Conservation (phyloP, 768 basidiomycete genomes). For the Tulasnella sp. region DNA sequence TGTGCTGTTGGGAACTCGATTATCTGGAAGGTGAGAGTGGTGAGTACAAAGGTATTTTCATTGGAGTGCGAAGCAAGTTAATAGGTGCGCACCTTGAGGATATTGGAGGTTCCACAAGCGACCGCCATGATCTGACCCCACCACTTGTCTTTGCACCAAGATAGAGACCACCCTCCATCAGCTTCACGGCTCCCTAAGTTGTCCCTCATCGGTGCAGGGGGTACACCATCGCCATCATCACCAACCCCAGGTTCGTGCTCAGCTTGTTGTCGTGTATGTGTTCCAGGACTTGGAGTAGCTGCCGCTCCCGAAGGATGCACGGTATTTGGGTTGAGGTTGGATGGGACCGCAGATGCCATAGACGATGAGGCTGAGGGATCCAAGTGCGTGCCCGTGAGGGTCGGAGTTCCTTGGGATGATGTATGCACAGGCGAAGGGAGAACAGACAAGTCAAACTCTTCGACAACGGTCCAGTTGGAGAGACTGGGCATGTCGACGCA, state of each 20-base stretch:
- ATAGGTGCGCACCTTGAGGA: constrained; percentile 53
- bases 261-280: not conserved
- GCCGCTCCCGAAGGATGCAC: no score
- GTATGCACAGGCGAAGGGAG: constrained; percentile 36
- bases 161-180: constrained; percentile 85
- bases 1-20: constrained; percentile 62
- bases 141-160: constrained; percentile 93
- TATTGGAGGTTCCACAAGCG: constrained; percentile 56
- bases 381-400: constrained; percentile 24
- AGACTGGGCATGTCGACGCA: constrained; percentile 53
- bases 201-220: constrained; percentile 25
- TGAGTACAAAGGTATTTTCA: not conserved
- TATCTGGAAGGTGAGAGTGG: constrained; percentile 37
- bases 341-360: constrained; percentile 49
- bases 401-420: constrained; percentile 6
- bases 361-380: constrained; percentile 40
- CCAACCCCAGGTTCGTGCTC: no score
- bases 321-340: constrained; percentile 22
- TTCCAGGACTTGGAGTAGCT: no score
- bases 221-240: no score
- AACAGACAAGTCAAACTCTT: constrained; percentile 63
- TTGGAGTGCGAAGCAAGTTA: not conserved
- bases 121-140: constrained; percentile 89
- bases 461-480: constrained; percentile 60
- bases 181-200: constrained; percentile 62